phyloP scores from a whole-genome alignment of 2,329 filamentous ascomycete species.

The Trichoderma brevicompactum region DNA sequence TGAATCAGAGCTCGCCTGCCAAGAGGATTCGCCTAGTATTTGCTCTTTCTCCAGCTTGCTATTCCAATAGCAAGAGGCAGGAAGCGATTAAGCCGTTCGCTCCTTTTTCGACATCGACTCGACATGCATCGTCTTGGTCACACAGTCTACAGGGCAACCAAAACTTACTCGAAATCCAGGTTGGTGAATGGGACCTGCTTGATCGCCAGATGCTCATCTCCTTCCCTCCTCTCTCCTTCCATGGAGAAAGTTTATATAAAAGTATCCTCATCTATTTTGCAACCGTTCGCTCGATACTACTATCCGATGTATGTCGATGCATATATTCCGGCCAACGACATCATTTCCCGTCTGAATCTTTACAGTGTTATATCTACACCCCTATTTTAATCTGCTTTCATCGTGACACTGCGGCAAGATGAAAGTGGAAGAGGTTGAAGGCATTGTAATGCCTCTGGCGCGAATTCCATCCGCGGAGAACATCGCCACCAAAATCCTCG shows the following conservation, averaged over 20 bases:
- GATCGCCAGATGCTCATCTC: background rate
- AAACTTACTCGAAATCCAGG: background rate
- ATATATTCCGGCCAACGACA: constrained; percentile 11
- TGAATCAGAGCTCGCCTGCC: constrained; percentile 15
- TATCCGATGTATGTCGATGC: constrained; percentile 2
- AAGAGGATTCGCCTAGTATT: background rate
- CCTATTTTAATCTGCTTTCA: constrained; percentile 2
- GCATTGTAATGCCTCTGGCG: background rate
- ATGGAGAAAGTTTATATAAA: background rate
- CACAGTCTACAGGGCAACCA: background rate
- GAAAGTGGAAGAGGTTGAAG: constrained; percentile 14
- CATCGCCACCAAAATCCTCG: background rate
- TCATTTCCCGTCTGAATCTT: constrained; percentile 12
- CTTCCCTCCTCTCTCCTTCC: background rate
- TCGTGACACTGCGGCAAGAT: constrained; percentile 4
- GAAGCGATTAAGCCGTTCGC: background rate
- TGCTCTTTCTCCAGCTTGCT: constrained; percentile 12
- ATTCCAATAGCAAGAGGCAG: background rate
- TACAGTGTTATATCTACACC: constrained; percentile 26
- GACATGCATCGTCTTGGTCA: background rate
- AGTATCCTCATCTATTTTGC: background rate
- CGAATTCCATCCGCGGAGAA: background rate
- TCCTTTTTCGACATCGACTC: background rate
- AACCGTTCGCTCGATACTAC: background rate
- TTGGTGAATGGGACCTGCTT: constrained; percentile 21